These are phyloP conservation scores for Trametes elegans DNA, from an alignment of 768 basidiomycete species.

Conservation along the genomic window DNA sequence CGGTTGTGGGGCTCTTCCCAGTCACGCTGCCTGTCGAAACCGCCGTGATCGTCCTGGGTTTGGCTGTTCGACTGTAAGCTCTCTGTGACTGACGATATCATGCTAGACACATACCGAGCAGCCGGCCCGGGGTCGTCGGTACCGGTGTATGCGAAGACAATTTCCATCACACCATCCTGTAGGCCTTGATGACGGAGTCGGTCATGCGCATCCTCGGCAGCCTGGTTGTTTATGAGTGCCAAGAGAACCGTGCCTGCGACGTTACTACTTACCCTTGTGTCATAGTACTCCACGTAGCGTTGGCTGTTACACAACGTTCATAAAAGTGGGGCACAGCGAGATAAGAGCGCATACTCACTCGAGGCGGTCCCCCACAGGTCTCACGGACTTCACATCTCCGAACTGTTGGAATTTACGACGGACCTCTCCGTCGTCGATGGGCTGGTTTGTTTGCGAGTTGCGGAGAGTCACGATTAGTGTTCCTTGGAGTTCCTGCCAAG, in stretches of 20 bases:
- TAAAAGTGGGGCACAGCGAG: not conserved
- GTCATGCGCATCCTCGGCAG: constrained; percentile 77
- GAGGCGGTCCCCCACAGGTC: constrained; percentile 56
- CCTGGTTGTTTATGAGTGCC: constrained; percentile 42
- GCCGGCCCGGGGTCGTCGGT: constrained; percentile 38
- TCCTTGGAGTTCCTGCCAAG: constrained; percentile 70
- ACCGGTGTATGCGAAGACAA: constrained; percentile 81
- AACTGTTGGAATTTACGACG: constrained; percentile 83
- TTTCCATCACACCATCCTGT: constrained; percentile 87
- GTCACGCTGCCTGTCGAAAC: constrained; percentile 37
- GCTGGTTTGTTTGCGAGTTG: constrained; percentile 62
- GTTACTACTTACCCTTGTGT: constrained; percentile 62
- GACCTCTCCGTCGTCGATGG: constrained; percentile 83
- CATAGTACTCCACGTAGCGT: constrained; percentile 92
- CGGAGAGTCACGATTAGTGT: constrained; percentile 77
- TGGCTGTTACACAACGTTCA: constrained; percentile 50
- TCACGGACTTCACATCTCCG: constrained; percentile 85
- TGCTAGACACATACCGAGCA: constrained; percentile 35
- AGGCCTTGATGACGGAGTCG: constrained; percentile 72
- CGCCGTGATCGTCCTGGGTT: constrained; percentile 29
- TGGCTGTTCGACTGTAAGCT: constrained; percentile 23
- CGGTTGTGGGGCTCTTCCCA: constrained; percentile 31
- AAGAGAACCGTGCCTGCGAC: constrained; percentile 6
- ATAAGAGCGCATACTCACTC: constrained; percentile 43
- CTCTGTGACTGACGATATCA: not conserved